Percentiles rank a stretch among this genome's conserved stretches.
Conservation (phyloP, 768 basidiomycete genomes). For the Kwoniella shandongensis region DNA sequence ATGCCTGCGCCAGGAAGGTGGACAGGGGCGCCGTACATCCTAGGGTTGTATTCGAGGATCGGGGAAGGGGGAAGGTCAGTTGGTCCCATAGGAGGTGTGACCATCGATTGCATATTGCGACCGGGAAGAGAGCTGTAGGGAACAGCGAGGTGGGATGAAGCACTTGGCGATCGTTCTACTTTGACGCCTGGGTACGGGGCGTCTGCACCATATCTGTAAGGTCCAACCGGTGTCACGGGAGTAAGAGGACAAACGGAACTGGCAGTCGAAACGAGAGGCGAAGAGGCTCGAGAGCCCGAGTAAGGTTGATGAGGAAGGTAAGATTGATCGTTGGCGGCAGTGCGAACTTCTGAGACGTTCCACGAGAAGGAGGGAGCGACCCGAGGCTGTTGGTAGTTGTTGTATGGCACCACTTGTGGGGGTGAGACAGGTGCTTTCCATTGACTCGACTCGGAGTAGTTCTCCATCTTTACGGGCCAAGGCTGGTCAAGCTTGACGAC, state of each 20-base stretch:
- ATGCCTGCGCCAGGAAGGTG: constrained; percentile 9
- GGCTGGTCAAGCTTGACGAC: background rate
- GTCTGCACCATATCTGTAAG: background rate
- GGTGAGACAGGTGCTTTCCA: constrained; percentile 1
- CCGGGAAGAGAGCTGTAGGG: too few relatives aligned
- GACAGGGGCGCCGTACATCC: constrained; percentile 10
- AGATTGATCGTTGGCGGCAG: background rate
- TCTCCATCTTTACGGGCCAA: background rate
- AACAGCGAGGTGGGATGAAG: too few relatives aligned
- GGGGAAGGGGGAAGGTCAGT: background rate
- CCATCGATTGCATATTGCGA: too few relatives aligned
- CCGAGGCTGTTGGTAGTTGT: background rate
- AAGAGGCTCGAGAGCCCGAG: constrained; percentile 3
- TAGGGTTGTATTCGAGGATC: constrained; percentile 11
- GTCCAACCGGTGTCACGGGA: constrained; percentile 14
- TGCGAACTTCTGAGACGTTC: constrained; percentile 10
- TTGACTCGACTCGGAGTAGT: constrained; percentile 7
- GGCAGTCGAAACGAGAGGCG: background rate
- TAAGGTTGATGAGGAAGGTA: background rate
- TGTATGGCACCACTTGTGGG: background rate
- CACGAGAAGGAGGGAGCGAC: constrained; percentile 11
- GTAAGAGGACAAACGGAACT: background rate
- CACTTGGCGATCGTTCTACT: constrained; percentile 2
- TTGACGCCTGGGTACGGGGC: constrained; percentile 11
- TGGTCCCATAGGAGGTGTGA: background rate